Conservation (phyloP, 371 early-diverging fungal genomes). For the Coemansia sp. region DNA sequence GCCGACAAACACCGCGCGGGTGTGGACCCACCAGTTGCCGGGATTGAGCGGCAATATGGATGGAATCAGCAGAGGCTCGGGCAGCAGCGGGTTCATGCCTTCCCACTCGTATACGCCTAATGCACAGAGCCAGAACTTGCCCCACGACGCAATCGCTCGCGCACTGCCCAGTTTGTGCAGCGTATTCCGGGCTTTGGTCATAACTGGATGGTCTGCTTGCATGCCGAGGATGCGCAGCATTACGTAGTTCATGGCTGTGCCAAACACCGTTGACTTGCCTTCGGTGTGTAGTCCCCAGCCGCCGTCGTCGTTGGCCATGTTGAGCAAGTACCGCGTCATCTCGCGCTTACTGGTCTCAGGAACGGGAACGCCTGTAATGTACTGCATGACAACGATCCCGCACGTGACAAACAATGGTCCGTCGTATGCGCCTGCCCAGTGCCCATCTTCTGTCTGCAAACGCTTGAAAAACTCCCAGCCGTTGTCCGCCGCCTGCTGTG, state of each 20-base stretch:
- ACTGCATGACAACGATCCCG: constrained; percentile 82
- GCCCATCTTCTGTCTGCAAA: constrained; percentile 93
- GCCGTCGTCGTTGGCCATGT: constrained; percentile 85
- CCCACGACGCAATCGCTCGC: constrained; percentile 88
- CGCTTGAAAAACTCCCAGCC: constrained; percentile 83
- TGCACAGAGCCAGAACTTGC: constrained; percentile 93
- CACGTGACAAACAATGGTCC: constrained; percentile 96
- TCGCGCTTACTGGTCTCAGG: constrained; percentile 68
- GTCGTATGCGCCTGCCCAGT: constrained; percentile 96
- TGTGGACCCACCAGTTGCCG: constrained; percentile 92
- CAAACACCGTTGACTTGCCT: constrained; percentile 90
- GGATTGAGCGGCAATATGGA: constrained; percentile 81
- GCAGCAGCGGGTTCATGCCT: constrained; percentile 94
- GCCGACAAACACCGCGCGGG: constrained; percentile 85
- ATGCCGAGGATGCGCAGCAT: constrained; percentile 87
- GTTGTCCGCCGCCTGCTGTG: constrained; percentile 81
- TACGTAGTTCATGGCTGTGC: constrained; percentile 93
- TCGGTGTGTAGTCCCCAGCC: constrained; percentile 98
- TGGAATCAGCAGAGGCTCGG: constrained; percentile 91
- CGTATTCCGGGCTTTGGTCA: constrained; percentile 78
- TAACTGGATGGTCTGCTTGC: constrained; percentile 81
- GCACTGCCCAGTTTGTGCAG: constrained; percentile 88
- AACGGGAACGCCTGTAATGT: constrained; percentile 74
- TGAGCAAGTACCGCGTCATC: constrained; percentile 84
- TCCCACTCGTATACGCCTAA: constrained; percentile 93